Evolutionary conservation across 192 early-diverging fungal species (phyloP), one percentile per base, ranked within the genome.

Genomic region (Endogone sp.): DNA sequence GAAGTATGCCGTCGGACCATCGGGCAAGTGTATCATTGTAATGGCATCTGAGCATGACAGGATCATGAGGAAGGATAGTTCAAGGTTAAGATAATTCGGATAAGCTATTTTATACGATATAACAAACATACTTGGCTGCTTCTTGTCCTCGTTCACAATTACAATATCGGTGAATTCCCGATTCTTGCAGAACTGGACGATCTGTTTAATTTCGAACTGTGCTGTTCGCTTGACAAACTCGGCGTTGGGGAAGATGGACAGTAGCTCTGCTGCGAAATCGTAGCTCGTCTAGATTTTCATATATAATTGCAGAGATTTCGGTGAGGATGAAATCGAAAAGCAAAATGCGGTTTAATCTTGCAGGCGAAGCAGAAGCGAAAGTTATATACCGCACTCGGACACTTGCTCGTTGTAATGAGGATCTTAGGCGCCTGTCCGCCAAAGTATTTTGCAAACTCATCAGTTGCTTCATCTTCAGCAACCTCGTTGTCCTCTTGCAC

Each of bases 1-100:
- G 82, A 97, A 99, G 65, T 99, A 90, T 24, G 96, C 96, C 23
- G 98, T 97, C 13, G 98, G 98, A 3, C 98, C 98, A 63, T 96
- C 79, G 9, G 98, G 98, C 59, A 99, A 84, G 79, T 99, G 98
- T 59, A 99, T 91, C 63, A 98, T 62, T 2, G 95, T 98, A 28
- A 98, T 67, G 16, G 92, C 91, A 70, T 93, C 90, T 94, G 67
- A n/a, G n/a, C n/a, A n/a, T n/a, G n/a, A n/a, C n/a, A n/a, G n/a
- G n/a, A n/a, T n/a, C n/a, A n/a, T n/a, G n/a, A n/a, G n/a, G n/a
- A n/a, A n/a, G n/a, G 37, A 49, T 49, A 49, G 9, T 11, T 49
- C 37, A 49, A 49, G 9, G 37, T 49, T 49, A 6, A 49, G 37
- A 49, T n/a, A n/a, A n/a, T n/a, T n/a, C n/a, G n/a, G n/a, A n/a